Evolutionary conservation across 225 moss, liverwort and hornwort genomes (phyloP).

Genomic region (Physcomitrellopsis africana): DNA sequence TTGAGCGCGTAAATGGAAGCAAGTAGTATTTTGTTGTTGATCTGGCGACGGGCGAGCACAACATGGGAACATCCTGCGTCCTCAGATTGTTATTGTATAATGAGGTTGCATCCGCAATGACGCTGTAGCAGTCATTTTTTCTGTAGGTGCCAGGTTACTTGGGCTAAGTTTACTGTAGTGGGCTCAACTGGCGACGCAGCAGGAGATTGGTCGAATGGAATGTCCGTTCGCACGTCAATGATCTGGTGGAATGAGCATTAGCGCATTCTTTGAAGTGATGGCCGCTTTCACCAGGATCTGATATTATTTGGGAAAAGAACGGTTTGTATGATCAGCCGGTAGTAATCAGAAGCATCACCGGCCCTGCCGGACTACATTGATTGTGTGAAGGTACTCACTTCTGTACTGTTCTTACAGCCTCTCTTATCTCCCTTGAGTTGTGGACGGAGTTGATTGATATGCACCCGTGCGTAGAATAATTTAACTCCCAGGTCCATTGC

Average conservation of each 20-base stretch:
- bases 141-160: neutral
- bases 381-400: neutral
- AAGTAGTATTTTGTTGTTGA: conserved; percentile 4
- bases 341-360: neutral
- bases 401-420: conserved; percentile 20
- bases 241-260: neutral
- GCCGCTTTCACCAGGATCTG: conserved; percentile 21
- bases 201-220: conserved; percentile 13
- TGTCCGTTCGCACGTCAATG: neutral
- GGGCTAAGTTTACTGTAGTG: conserved; percentile 15
- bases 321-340: neutral
- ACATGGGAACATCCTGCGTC: conserved; percentile 12
- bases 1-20: conserved; percentile 1
- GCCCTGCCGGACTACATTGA: neutral
- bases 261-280: conserved; percentile 7
- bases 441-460: conserved; percentile 28
- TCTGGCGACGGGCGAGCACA: conserved; percentile 14
- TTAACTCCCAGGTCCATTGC: neutral
- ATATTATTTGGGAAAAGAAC: neutral
- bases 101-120: conserved; percentile 17
- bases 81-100: conserved; percentile 21
- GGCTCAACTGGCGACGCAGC: neutral
- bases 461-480: conserved; percentile 19
- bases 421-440: neutral
- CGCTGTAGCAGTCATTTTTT: conserved; percentile 16